A percentile compares a stretch with the other conserved stretches of the same genome.
Evolutionary conservation across 2,329 filamentous ascomycete genomes (phyloP).

Genomic region (Trichoderma semiorbis): DNA sequence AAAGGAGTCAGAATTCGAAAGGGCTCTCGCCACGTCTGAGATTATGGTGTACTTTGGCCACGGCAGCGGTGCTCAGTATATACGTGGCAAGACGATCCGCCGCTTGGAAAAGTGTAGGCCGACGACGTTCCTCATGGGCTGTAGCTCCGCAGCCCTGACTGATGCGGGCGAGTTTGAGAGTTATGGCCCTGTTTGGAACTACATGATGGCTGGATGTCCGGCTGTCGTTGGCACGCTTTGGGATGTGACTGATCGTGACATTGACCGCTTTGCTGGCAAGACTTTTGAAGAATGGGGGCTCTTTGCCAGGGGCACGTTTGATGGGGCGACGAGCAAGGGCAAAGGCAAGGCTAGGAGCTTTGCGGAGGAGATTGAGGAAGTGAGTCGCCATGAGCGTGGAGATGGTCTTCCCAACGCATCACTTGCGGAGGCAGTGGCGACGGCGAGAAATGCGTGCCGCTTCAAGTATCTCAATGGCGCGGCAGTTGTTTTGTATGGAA

Average conservation of each 20-base stretch:
- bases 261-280: slow-evolving; percentile 82
- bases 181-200: slow-evolving; percentile 86
- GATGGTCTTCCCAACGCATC: slow-evolving; percentile 35
- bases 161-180: slow-evolving; percentile 86
- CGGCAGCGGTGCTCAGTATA: slow-evolving; percentile 91
- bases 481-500: slow-evolving; percentile 89
- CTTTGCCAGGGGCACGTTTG: slow-evolving; percentile 47
- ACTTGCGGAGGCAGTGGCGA: slow-evolving; percentile 77
- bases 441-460: slow-evolving; percentile 73
- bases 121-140: slow-evolving; percentile 88
- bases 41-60: slow-evolving; percentile 94
- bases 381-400: not conserved
- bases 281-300: slow-evolving; percentile 87
- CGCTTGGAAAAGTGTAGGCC: slow-evolving; percentile 71
- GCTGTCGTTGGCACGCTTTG: slow-evolving; percentile 90
- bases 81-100: slow-evolving; percentile 78
- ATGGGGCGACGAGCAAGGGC: slow-evolving; percentile 30
- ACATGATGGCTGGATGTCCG: slow-evolving; percentile 82
- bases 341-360: slow-evolving; percentile 28
- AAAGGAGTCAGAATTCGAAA: slow-evolving; percentile 72
- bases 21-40: slow-evolving; percentile 61
- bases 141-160: slow-evolving; percentile 73
- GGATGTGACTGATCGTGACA: slow-evolving; percentile 97
- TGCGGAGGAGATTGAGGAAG: slow-evolving; percentile 22
- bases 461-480: slow-evolving; percentile 91